Percentiles rank a stretch among this genome's conserved stretches.
Conservation (phyloP, 371 early-diverging fungal species). For the Entomophthora muscae region DNA sequence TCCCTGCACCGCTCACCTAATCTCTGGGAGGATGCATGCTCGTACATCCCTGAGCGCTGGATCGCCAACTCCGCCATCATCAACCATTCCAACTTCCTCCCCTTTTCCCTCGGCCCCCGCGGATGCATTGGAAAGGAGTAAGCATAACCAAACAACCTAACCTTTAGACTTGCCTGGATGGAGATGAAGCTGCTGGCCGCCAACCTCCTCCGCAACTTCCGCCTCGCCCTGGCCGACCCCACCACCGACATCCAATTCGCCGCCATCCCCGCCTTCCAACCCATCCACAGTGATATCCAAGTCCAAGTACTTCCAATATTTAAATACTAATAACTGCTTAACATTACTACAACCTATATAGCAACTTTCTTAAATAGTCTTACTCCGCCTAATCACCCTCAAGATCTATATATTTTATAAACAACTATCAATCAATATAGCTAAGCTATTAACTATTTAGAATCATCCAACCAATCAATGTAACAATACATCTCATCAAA, state of each 20-base stretch:
- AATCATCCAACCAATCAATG: too few relatives aligned
- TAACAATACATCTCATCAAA: too few relatives aligned
- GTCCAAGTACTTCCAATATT: too few relatives aligned
- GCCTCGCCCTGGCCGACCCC: not conserved
- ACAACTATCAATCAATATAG: too few relatives aligned
- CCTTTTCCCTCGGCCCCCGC: conserved; percentile 1
- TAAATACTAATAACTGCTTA: too few relatives aligned
- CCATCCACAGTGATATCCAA: too few relatives aligned
- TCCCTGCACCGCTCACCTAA: not conserved
- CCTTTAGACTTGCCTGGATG: not conserved
- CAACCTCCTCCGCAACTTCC: not conserved
- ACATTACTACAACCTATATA: too few relatives aligned
- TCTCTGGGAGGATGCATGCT: not conserved
- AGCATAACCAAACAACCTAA: not conserved
- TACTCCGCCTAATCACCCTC: too few relatives aligned
- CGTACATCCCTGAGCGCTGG: conserved; percentile 1
- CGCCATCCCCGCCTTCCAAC: not conserved
- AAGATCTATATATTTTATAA: too few relatives aligned
- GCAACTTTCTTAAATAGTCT: too few relatives aligned
- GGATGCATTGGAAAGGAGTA: conserved; percentile 6
- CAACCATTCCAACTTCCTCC: not conserved
- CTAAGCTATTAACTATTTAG: too few relatives aligned
- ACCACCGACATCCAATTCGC: not conserved
- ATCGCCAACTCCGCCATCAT: not conserved
- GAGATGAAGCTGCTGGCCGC: not conserved